Evolutionary conservation across 805 yeast species (phyloP), one percentile per base, ranked within the genome.

Genomic region (Kodamaea neixiangensis): DNA sequence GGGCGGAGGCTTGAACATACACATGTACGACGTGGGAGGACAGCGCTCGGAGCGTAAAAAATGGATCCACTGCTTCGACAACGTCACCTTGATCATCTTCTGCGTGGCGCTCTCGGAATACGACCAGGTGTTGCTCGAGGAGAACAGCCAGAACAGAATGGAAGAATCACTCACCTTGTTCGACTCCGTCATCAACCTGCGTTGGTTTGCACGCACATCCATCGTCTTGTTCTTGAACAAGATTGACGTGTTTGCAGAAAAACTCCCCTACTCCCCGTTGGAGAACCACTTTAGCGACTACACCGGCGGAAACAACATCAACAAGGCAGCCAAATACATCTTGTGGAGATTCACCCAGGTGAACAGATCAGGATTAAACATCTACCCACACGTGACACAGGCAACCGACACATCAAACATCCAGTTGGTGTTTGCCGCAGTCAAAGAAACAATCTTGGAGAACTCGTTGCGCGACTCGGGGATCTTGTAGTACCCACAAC

Each of bases 1-100:
- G 81, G 90, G 87, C n/a, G 55, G 60, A 29, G 75, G 75, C 5
- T 60, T 73, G 18, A 70, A 68, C 47, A 68, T 74, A 34, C 79
- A 75, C 58, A 74, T 75, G 79, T 75, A 62, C 62, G 97, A 92
- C 67, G 97, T 92, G 44, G 97, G 97, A 55, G 97, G 97, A 1
- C 99, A 94, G 69, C 77, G 99, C 60, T 84, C 96, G 2, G 99
- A 94, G 72, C 83, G 99, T 48, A 89, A 88, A 63, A 93, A 94
- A 68, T 94, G 99, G 99, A 91, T 94, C 54, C 96, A 94, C 69
- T 89, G 97, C 64, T 94, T 94, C 61, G 97, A 91, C 67, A 90
- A 91, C 59, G 97, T 92, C 31, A 87, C 97, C 0, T 76, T 88
- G 44, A 86, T 92, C 46, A 89, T 92, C 53, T 92, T 91, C 65